Evolutionary conservation across 2,329 filamentous ascomycete species (phyloP), one percentile per base, ranked within the genome.

Genomic region (Botrytis squamosa): DNA sequence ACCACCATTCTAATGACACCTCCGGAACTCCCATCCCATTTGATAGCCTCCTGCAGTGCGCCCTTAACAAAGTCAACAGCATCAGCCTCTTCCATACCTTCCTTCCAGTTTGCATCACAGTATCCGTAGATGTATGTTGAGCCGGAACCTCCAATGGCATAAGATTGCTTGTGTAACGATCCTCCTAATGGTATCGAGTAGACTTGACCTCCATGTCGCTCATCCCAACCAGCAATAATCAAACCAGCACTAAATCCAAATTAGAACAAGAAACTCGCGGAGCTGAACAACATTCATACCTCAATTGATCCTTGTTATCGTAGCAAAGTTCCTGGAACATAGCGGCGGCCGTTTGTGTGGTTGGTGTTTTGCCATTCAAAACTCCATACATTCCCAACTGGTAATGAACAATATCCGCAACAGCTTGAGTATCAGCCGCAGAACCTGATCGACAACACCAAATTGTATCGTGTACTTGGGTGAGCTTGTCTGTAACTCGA

Each of bases 111-210:
- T 74, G 94, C 91, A 82, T 99, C 95, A 82, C 95, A 98, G 88
- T 97, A 98, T 80, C 96, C 96, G 87, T 98, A 99, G 84, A 99
- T 99, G 87, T 99, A 99, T 75, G 96, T 98, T 79, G 95, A 98
- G 60, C 96, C 96, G 33, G 95, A 98, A 64, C 96, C 96, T 79
- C 94, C 95, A 81, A 99, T 99, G 62, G 96, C 90, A 82, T 98
- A 99, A 29, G 95, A 83, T 83, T 98, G 95, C 88, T 98, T 98
- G 90, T 99, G 96, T 79, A 99, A 90, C 69, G 96, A 98, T 73
- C 96, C 96, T 79, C 96, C 96, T 59, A 98, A 88, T 4, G 96
- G 96, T 83, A 99, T 98, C 80, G 93, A 96, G 86, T 98, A 99
- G 77, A 99, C 95, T 83, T 98, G 95, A 68, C 96, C 96, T 78